Evolutionary conservation across 768 basidiomycete species (phyloP), one percentile per base, ranked within the genome.

Genomic region (Suillus luteus): DNA sequence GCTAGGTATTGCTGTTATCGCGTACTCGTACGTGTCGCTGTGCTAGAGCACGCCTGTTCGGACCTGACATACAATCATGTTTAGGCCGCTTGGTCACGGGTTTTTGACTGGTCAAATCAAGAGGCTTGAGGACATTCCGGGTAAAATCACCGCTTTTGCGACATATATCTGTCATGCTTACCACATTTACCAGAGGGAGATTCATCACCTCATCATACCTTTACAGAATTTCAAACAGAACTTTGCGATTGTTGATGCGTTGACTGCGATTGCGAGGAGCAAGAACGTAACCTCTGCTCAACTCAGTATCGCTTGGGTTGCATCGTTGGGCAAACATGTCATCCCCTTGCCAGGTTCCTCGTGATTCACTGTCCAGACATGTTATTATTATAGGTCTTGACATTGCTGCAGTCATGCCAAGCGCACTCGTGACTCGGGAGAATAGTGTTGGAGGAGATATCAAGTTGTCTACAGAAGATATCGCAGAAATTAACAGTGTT

Each of bases 1-100:
- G 64, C 80, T 87, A n/a, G 82, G 81, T 0, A 78, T 89, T 58
- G 73, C 86, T 5, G 80, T 90, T 22, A 71, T 84, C 14, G 87
- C 82, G 35, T 90, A 90, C 69, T 84, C 85, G 82, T 83, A 60
- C 12, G 80, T 71, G 7, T 44, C 55, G 41, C 27, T 27, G 27
- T 35, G 48, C 17, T 11, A 11, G 11, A 35, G 19, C 7, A 48
- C 12, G 12, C 31, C 22, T n/a, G 61, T 43, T 66, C 67, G 15
- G 6, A 55, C 19, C 64, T n/a, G 51, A 11, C 12, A 0, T n/a
- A 58, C 27, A 59, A 60, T 40, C 70, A 46, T 41, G 14, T 14
- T 55, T 70, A 87, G 82, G 38, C 85, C 86, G 0, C 78, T 86
- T 1, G 85, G 86, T 6, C 75, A 78, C 19, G 85, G 86, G 3